phyloP scores from a whole-genome alignment of 2,329 filamentous ascomycete genomes.

The Alternaria sp. region DNA sequence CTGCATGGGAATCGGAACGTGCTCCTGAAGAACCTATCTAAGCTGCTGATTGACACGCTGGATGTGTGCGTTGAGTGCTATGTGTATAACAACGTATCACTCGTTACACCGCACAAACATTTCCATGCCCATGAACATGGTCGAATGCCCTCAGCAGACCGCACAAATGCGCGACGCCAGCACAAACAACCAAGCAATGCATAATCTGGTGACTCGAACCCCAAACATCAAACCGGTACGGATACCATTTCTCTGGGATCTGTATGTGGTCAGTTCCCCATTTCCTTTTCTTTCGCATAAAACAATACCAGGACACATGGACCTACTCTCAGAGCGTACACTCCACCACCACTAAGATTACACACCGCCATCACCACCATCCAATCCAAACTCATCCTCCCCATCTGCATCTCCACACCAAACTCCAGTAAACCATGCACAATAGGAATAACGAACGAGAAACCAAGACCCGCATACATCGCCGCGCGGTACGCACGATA shows the following conservation, averaged over 20 bases:
- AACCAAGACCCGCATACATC: not conserved
- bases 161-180: constrained; percentile 42
- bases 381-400: constrained; percentile 25
- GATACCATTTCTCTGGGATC: constrained; percentile 55
- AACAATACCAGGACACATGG: too few species aligned
- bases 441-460: not conserved
- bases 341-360: constrained; percentile 2
- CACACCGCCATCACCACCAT: constrained; percentile 22
- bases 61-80: too few species aligned
- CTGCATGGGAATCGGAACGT: too few species aligned
- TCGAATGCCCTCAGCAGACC: constrained; percentile 51
- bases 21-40: too few species aligned
- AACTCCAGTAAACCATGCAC: constrained; percentile 11
- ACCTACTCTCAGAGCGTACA: constrained; percentile 1
- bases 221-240: constrained; percentile 54
- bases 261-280: constrained; percentile 14
- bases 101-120: not conserved
- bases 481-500: constrained; percentile 1
- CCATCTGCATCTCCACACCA: constrained; percentile 20
- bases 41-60: too few species aligned
- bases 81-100: too few species aligned
- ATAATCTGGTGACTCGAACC: constrained; percentile 59
- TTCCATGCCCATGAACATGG: constrained; percentile 22
- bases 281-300: not conserved
- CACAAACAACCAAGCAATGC: constrained; percentile 56